Evolutionary conservation across 495 filamentous ascomycete species (phyloP).

Genomic region (Parmelia sp.): DNA sequence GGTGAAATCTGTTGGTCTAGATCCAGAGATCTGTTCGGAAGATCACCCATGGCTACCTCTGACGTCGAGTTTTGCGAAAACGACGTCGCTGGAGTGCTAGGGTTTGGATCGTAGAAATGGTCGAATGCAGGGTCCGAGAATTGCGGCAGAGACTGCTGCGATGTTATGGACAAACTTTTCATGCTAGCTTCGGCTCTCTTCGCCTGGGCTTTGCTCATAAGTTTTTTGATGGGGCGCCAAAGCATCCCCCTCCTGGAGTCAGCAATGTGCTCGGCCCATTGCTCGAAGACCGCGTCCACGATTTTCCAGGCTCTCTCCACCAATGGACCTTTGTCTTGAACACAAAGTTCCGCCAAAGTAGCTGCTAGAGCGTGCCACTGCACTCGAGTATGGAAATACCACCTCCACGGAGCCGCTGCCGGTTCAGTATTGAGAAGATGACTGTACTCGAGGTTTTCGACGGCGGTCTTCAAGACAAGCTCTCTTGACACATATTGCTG

Average conservation of each 20-base stretch:
- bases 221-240: constrained; percentile 66
- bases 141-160: constrained; percentile 20
- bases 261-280: constrained; percentile 45
- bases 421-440: constrained; percentile 21
- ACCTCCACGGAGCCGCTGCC: constrained; percentile 31
- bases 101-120: background rate
- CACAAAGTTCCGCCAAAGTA: constrained; percentile 65
- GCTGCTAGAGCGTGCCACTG: constrained; percentile 45
- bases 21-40: background rate
- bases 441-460: constrained; percentile 19
- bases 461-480: constrained; percentile 17
- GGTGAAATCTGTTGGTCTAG: constrained; percentile 7
- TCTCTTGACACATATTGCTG: constrained; percentile 18
- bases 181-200: constrained; percentile 19
- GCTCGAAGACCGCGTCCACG: constrained; percentile 54
- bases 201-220: constrained; percentile 46
- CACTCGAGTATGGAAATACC: constrained; percentile 38
- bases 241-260: constrained; percentile 56
- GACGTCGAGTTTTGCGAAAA: background rate
- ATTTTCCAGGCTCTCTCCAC: constrained; percentile 80
- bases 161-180: background rate
- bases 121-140: constrained; percentile 4
- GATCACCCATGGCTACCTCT: background rate
- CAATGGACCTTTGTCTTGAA: constrained; percentile 58
- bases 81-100: background rate